These are phyloP conservation scores for Cryphonectria carpinicola DNA, from an alignment of 2,329 filamentous ascomycete genomes.

Conservation along the genomic window DNA sequence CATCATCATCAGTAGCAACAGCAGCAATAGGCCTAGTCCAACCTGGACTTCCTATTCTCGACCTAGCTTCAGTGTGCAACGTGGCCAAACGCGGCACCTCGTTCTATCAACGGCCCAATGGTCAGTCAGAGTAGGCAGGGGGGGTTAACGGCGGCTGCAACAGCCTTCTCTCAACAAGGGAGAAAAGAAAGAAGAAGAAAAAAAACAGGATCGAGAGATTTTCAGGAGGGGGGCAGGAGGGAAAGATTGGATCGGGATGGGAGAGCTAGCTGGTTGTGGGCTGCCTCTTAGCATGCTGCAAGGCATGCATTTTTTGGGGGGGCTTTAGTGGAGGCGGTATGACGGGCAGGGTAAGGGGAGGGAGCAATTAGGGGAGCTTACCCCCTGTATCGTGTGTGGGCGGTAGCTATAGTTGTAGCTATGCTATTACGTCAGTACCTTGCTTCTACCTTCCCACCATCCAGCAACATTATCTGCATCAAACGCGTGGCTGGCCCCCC, in stretches of 20 bases:
- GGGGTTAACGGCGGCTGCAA: neutral
- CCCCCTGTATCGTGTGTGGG: neutral
- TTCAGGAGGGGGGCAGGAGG: neutral
- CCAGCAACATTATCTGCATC: neutral
- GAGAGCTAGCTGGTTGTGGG: neutral
- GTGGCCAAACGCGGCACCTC: neutral
- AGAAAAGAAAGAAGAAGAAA: too few species aligned
- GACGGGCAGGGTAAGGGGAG: too few species aligned
- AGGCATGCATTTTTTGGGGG: neutral
- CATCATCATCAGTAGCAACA: neutral
- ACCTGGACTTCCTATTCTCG: neutral
- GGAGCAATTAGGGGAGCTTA: neutral
- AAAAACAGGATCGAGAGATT: constrained; percentile 4
- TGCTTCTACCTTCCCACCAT: neutral
- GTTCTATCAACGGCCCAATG: neutral
- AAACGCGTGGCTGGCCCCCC: neutral
- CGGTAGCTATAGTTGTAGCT: neutral
- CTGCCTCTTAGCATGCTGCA: constrained; percentile 2
- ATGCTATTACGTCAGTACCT: neutral
- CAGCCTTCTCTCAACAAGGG: neutral
- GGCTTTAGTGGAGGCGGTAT: neutral
- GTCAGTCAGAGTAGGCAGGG: neutral
- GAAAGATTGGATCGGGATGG: neutral
- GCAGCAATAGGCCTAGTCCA: neutral
- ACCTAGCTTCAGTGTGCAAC: neutral